These are phyloP conservation scores for Corchorus olitorius DNA, from an alignment of 345 rosid species.

Conservation along the genomic window DNA sequence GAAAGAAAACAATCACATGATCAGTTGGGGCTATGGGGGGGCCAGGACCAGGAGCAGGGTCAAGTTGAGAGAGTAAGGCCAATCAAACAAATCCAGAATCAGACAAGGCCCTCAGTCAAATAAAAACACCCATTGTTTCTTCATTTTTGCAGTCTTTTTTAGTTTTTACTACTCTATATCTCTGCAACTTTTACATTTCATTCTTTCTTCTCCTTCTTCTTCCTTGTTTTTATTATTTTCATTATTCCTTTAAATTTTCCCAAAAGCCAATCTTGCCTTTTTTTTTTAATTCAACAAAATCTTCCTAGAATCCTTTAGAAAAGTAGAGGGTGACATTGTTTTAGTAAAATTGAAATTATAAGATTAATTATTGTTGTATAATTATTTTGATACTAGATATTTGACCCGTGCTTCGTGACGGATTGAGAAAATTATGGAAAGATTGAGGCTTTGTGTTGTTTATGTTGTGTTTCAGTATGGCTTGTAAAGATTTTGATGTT, in stretches of 20 bases:
- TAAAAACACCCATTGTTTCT: not conserved
- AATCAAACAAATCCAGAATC: not conserved
- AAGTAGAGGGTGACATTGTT: no score
- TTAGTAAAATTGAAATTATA: no score
- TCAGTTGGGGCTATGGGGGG: no score
- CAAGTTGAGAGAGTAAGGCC: not conserved
- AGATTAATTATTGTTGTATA: no score
- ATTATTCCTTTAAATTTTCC: not conserved
- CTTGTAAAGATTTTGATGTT: no score
- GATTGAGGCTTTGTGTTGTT: no score
- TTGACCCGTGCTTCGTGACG: no score
- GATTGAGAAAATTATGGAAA: no score
- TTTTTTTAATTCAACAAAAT: not conserved
- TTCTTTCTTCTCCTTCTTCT: not conserved
- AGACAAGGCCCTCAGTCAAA: not conserved
- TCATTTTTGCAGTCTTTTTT: not conserved
- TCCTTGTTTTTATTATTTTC: not conserved
- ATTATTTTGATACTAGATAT: no score
- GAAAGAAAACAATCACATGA: not conserved
- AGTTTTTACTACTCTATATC: no score
- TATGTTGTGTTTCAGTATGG: no score
- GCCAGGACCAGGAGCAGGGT: not conserved
- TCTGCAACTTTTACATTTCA: constrained; percentile 3
- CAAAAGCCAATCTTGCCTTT: not conserved
- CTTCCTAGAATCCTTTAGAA: no score